Base-by-base conservation (phyloP, 768 basidiomycete genomes). In the Amanita rimosa region DNA sequence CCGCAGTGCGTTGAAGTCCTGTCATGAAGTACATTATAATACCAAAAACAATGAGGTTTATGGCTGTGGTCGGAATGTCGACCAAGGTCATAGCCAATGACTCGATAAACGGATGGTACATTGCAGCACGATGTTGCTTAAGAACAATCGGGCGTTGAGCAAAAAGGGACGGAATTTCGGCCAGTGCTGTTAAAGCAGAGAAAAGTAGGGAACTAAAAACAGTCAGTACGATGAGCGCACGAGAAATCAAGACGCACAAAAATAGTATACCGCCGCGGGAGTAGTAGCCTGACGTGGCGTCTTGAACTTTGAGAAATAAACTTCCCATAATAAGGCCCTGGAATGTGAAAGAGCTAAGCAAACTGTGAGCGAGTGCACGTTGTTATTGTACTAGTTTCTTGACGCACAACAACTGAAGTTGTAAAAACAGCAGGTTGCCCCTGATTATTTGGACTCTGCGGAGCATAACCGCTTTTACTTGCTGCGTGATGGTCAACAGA, bases 221-320 rank as follows among this genome's bases (percentile, higher is more conserved):
- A 14, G 27, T 49, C 19, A 45, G 19, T 9, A n/a, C 7, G n/a
- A 33, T 44, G 21, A 6, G 27, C 8, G 39, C 44, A 31, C 11
- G 24, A 16, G 29, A 14, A 29, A 6, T 14, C 26, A 46, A 38
- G 1, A 64, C 73, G 21, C 63, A 78, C 73, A 86, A 85, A 70
- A 83, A 87, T 21, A 89, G 63, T 10, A 83, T 67, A 67, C 85
- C 79, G 26, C 82, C 85, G 17, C 85, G 74, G n/a, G 80, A 78
- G 65, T 81, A 86, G 59, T 76, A 79, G 14, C 73, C 78, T 3
- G 66, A 55, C 0, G 84, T 83, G 13, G 64, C 59, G n/a, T 76
- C 67, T 3, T 71, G 67, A 36, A 80, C 63, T 3, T 68, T 64
- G 52, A 75, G 67, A 68, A 84, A 87, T 34, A 81, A 72, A 0